Percentiles rank a stretch among this genome's conserved stretches.
Conservation (phyloP, 164 flowering plant species). For the Paratinospora sagittata region DNA sequence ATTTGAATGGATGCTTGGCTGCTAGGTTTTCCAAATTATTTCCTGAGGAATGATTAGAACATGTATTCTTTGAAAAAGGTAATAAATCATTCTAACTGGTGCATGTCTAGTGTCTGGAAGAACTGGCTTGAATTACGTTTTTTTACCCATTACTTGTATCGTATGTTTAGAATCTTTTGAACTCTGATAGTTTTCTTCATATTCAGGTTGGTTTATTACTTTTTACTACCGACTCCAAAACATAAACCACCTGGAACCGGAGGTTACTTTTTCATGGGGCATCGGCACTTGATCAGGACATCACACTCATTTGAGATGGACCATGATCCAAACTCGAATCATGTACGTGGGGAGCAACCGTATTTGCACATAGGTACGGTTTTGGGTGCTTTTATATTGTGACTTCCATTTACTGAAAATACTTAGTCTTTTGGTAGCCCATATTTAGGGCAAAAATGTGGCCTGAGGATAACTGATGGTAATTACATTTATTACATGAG, state of each 20-base stretch:
- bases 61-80: neutral
- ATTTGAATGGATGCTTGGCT: neutral
- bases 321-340: constrained; percentile 33
- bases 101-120: neutral
- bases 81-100: neutral
- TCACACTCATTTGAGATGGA: constrained; percentile 43
- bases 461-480: too few relatives aligned
- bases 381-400: neutral
- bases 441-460: neutral
- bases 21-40: neutral
- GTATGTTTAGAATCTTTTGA: neutral
- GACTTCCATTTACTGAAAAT: neutral
- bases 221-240: neutral
- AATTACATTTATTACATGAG: too few relatives aligned
- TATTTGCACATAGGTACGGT: constrained; percentile 38
- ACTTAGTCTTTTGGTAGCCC: neutral
- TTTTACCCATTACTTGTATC: neutral
- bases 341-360: constrained; percentile 25
- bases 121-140: neutral
- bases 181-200: neutral
- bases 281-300: constrained; percentile 39
- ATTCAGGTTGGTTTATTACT: constrained; percentile 6
- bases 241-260: constrained; percentile 3
- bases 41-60: neutral
- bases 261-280: constrained; percentile 45